Evolutionary conservation across 257 asterid species (phyloP), one percentile per base, ranked within the genome.

Genomic region (Solanum etuberosum): DNA sequence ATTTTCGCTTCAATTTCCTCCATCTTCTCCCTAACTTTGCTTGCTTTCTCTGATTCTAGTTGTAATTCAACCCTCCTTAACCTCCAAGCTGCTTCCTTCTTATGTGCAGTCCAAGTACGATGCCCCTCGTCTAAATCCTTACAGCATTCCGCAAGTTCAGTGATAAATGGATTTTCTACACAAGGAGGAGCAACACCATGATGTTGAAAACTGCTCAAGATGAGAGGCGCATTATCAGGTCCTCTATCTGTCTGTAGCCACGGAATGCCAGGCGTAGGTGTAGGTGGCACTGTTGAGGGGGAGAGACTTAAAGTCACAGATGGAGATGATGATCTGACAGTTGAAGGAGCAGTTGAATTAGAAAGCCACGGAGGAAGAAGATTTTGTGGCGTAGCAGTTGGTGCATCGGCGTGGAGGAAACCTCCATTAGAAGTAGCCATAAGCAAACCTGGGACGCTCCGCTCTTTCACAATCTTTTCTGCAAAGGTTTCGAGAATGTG

Each of bases 31-130:
- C 94, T 91, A 91, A 90, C 93, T 83, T 94, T 87, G 70, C 91
- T 73, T 1, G 98, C 96, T 88, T 97, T 97, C 92, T 97, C 99
- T 0, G 99, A 93, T 80, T 97, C 99, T 85, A 95, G 85, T 71
- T 96, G 99, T 87, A 96, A 77, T 59, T 97, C 98, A 0, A 95
- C 96, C 88, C 99, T 82, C 86, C 92, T 95, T 91, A 97, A 46
- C 48, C 98, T 92, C 99, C 99, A 97, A 0, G 94, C 94, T 2
- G 98, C 94, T 88, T 97, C 99, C 43, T 97, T 97, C 84, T 94
- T 91, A 35, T 97, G 99, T 0, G 94, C 92, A 1, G 94, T 90
- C 98, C 93, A 92, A 2, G 96, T 97, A 2, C 94, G 89, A 11
- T 96, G 98, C 84, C 95, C 97, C 89, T 97, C 98, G 12, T 95